phyloP scores from a whole-genome alignment of 2,329 filamentous ascomycete species.

The Aspergillus ibericus region DNA sequence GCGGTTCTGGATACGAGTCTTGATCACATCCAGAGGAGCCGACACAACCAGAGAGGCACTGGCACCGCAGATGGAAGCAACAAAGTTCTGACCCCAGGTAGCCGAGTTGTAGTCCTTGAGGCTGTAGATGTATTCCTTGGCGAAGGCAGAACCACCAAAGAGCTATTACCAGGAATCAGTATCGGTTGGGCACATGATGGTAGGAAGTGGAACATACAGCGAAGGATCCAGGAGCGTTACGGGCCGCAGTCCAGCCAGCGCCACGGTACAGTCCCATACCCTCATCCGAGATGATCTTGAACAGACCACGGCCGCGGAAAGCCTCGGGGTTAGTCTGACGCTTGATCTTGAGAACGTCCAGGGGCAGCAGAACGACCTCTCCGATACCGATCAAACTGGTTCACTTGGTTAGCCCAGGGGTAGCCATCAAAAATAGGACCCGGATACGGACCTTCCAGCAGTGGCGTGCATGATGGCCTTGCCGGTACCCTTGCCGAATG shows the following conservation, averaged over 20 bases:
- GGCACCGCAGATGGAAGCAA: slow-evolving; percentile 92
- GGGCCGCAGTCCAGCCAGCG: slow-evolving; percentile 95
- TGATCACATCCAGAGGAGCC: slow-evolving; percentile 95
- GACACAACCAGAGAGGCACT: slow-evolving; percentile 94
- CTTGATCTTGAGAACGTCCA: slow-evolving; percentile 99
- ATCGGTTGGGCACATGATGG: slow-evolving; percentile 5
- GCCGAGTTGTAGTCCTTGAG: slow-evolving; percentile 95
- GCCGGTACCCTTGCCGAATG: slow-evolving; percentile 94
- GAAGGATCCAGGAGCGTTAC: slow-evolving; percentile 95
- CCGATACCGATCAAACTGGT: slow-evolving; percentile 88
- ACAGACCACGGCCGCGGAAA: slow-evolving; percentile 87
- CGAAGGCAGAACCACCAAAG: slow-evolving; percentile 94
- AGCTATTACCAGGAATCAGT: slow-evolving; percentile 57
- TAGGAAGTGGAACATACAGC: slow-evolving; percentile 63
- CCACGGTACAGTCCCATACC: slow-evolving; percentile 94
- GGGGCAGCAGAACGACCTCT: slow-evolving; percentile 89
- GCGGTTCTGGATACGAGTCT: slow-evolving; percentile 96
- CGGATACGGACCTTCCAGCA: slow-evolving; percentile 69
- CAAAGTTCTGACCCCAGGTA: slow-evolving; percentile 92
- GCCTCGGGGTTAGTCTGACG: slow-evolving; percentile 98
- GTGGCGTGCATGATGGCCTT: slow-evolving; percentile 98
- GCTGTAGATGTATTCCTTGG: slow-evolving; percentile 92
- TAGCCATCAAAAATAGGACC: background rate
- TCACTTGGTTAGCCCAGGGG: background rate
- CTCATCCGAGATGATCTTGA: slow-evolving; percentile 89